phyloP scores from a whole-genome alignment of 108 stramenopile genomes.

The Hondaea fermentalgiana region DNA sequence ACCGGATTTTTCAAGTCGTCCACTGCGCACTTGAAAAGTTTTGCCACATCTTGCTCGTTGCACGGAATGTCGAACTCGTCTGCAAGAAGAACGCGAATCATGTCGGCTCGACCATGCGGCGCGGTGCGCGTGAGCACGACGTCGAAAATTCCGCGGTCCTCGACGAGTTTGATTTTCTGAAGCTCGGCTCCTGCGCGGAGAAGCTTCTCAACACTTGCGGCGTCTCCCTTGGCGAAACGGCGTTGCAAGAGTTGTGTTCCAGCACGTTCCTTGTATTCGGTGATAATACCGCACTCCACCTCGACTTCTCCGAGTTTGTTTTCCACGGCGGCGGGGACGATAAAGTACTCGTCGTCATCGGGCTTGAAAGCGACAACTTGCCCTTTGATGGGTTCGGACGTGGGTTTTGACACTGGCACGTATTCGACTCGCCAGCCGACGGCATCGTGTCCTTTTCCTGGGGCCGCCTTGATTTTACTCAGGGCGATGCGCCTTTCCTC shows the following conservation, averaged over 20 bases:
- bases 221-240: background rate
- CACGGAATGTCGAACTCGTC: background rate
- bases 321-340: background rate
- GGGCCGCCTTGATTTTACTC: background rate
- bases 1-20: background rate
- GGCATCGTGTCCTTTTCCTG: background rate
- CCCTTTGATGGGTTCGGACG: background rate
- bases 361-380: background rate
- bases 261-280: background rate
- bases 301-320: background rate
- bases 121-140: background rate
- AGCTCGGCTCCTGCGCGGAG: background rate
- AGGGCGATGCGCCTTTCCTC: background rate
- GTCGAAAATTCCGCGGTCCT: background rate
- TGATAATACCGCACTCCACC: background rate
- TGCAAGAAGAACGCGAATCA: background rate
- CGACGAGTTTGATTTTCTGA: background rate
- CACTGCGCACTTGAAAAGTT: background rate
- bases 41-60: background rate
- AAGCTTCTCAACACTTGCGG: background rate
- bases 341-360: background rate
- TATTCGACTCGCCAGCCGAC: background rate
- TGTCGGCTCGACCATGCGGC: background rate
- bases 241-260: background rate
- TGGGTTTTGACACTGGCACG: background rate